Conservation (phyloP, 2,329 filamentous ascomycete species). For the Elsinoe ampelina region DNA sequence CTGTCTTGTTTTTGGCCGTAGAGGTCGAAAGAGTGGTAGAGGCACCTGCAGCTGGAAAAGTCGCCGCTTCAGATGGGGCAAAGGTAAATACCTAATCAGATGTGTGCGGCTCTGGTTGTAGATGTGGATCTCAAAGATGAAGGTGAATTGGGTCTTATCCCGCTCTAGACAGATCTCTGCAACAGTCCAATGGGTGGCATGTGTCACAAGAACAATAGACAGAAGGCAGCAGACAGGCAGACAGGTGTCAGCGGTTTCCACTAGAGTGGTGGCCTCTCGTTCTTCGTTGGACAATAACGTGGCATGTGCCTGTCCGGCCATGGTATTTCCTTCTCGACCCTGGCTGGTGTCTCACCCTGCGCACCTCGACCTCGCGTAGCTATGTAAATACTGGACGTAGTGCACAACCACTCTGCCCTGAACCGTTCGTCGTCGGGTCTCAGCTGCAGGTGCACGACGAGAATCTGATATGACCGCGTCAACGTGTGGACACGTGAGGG, state of each 20-base stretch:
- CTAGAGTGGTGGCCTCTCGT: background rate
- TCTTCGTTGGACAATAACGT: constrained; percentile 8
- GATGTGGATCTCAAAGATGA: no score
- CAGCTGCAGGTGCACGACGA: background rate
- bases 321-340: background rate
- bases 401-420: constrained; percentile 2
- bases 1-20: background rate
- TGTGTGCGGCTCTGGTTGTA: no score
- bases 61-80: background rate
- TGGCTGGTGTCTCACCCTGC: background rate
- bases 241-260: constrained; percentile 10
- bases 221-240: constrained; percentile 1
- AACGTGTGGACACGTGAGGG: constrained; percentile 11
- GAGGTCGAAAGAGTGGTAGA: no score
- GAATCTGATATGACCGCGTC: constrained; percentile 7
- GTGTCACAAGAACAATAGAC: constrained; percentile 10
- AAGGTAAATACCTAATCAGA: background rate
- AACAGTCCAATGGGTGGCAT: background rate
- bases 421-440: constrained; percentile 5
- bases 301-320: constrained; percentile 7
- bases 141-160: background rate
- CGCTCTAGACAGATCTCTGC: background rate
- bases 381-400: no score
- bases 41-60: background rate
- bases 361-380: background rate